These are phyloP conservation scores for Globisporangium parvum DNA, from an alignment of 352 stramenopile genomes.

Conservation along the genomic window DNA sequence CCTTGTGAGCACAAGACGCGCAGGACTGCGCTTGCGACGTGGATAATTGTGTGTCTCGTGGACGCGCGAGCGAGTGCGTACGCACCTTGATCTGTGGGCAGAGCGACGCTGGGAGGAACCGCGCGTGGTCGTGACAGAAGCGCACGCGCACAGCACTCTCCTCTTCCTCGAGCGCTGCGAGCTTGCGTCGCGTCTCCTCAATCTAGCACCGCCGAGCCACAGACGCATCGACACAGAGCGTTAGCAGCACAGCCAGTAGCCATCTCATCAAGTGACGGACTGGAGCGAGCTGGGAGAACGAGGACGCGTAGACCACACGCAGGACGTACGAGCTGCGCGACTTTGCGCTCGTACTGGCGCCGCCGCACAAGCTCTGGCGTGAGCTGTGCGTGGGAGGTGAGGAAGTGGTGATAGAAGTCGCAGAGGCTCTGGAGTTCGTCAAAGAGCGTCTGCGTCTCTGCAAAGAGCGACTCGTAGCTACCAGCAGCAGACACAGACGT, in stretches of 20 bases:
- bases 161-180: constrained; percentile 40
- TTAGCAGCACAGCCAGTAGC: not conserved
- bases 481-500: too few relatives aligned
- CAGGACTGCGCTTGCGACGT: too few relatives aligned
- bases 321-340: constrained; percentile 37
- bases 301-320: not conserved
- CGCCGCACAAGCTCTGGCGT: constrained; percentile 48
- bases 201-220: constrained; percentile 23
- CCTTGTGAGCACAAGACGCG: too few relatives aligned
- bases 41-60: too few relatives aligned
- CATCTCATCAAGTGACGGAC: too few relatives aligned
- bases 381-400: constrained; percentile 56
- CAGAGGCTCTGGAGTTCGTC: constrained; percentile 71
- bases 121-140: constrained; percentile 57
- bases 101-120: constrained; percentile 62
- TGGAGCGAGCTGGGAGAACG: not conserved
- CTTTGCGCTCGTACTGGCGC: constrained; percentile 42
- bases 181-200: constrained; percentile 42
- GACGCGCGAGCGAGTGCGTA: not conserved
- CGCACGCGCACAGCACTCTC: constrained; percentile 30
- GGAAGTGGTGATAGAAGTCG: constrained; percentile 82
- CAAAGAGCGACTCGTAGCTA: constrained; percentile 64
- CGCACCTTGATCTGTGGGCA: constrained; percentile 67
- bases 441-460: constrained; percentile 64
- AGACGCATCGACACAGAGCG: not conserved